These are phyloP conservation scores for Aspergillus olivimuriae DNA, from an alignment of 495 filamentous ascomycete genomes.

Conservation along the genomic window DNA sequence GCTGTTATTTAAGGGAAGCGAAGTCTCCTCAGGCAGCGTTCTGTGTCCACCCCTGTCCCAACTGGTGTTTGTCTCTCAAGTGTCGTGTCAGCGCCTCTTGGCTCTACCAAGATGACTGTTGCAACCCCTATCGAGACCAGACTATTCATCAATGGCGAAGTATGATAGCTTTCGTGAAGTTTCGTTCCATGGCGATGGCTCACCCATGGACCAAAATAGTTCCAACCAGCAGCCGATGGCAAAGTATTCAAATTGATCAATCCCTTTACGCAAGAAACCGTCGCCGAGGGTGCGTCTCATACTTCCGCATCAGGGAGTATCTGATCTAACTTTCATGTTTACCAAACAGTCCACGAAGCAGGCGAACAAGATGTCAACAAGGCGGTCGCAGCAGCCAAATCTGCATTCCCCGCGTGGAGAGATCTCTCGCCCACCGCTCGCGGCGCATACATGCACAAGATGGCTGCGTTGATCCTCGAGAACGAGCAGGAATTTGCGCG, in stretches of 20 bases:
- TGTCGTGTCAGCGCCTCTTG: background rate
- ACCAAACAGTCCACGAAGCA: slow-evolving; percentile 36
- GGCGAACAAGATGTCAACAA: slow-evolving; percentile 46
- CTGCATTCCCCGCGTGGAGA: slow-evolving; percentile 53
- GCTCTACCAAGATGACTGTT: background rate
- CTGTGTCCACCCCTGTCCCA: too few species aligned
- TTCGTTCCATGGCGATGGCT: background rate
- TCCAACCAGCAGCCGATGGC: slow-evolving; percentile 35
- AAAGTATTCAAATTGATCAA: slow-evolving; percentile 40
- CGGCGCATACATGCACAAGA: slow-evolving; percentile 42
- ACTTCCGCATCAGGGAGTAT: background rate
- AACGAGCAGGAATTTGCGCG: slow-evolving; percentile 42
- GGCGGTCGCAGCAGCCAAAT: slow-evolving; percentile 53
- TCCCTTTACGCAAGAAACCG: slow-evolving; percentile 37
- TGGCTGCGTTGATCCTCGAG: slow-evolving; percentile 44
- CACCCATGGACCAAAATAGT: too few species aligned
- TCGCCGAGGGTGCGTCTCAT: slow-evolving; percentile 28
- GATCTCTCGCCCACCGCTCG: slow-evolving; percentile 37
- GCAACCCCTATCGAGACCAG: background rate
- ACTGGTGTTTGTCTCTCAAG: background rate
- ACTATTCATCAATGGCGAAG: background rate
- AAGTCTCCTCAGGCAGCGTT: too few species aligned
- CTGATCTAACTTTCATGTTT: background rate
- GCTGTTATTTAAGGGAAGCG: too few species aligned
- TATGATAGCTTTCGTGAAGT: background rate